A percentile compares a stretch with the other conserved stretches of the same genome.
These are phyloP conservation scores for Schoenoplectus triqueter DNA, from an alignment of 202 grass and related monocot genomes.

Conservation along the genomic window DNA sequence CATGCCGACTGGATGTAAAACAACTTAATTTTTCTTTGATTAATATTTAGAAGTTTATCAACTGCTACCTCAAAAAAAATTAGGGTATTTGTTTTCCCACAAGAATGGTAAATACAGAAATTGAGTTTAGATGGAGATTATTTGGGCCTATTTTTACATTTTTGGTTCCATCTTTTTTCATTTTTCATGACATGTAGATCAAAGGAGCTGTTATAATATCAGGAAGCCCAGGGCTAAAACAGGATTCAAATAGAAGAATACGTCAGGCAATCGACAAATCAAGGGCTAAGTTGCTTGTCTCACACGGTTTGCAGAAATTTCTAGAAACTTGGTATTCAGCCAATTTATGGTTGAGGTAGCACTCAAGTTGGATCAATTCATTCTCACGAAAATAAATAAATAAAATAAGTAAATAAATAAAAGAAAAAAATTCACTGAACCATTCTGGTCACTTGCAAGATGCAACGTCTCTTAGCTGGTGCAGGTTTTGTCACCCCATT, in stretches of 20 bases:
- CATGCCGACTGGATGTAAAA: no score
- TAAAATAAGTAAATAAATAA: constrained; percentile 30
- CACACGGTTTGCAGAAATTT: constrained; percentile 71
- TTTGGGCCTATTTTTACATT: background rate
- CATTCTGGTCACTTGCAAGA: background rate
- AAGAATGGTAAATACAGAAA: background rate
- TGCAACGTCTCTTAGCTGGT: background rate
- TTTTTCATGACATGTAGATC: constrained; percentile 50
- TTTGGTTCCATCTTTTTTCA: background rate
- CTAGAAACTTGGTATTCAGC: constrained; percentile 80
- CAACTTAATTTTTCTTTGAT: no score
- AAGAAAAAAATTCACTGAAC: constrained; percentile 7
- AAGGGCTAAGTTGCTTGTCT: constrained; percentile 69
- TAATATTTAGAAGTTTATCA: no score
- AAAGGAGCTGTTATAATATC: constrained; percentile 89
- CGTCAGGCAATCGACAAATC: constrained; percentile 71
- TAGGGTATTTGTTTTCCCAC: background rate
- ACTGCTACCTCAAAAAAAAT: background rate
- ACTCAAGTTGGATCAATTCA: constrained; percentile 35
- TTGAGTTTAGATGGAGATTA: constrained; percentile 10
- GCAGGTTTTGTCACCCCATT: constrained; percentile 1
- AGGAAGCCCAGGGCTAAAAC: constrained; percentile 79
- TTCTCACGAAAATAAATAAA: constrained; percentile 22
- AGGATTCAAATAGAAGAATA: constrained; percentile 58
- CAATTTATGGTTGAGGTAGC: constrained; percentile 79